Percentiles rank a stretch among this genome's conserved stretches.
Evolutionary conservation across 306 rosid species (phyloP).

Genomic region (Psophocarpus tetragonolobus): DNA sequence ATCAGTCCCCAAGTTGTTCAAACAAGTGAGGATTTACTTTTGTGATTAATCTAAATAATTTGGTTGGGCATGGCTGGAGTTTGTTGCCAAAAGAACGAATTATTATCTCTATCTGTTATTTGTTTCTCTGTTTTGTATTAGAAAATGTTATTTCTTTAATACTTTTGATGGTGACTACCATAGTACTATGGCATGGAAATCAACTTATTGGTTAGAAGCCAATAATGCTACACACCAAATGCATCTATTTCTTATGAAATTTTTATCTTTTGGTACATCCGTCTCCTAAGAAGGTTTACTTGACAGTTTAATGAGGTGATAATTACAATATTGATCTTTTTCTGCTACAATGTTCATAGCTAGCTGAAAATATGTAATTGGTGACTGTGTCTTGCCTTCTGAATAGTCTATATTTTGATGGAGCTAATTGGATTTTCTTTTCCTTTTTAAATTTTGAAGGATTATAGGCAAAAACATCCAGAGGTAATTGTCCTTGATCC

Average conservation of each 20-base stretch:
- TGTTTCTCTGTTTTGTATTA: neutral
- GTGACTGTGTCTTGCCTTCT: slow-evolving; percentile 24
- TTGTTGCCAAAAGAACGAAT: slow-evolving; percentile 28
- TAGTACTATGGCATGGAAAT: slow-evolving; percentile 9
- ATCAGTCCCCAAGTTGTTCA: slow-evolving; percentile 42
- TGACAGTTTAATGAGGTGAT: slow-evolving; percentile 19
- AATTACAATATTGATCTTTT: neutral
- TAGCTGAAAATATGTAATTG: slow-evolving; percentile 17
- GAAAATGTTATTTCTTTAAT: neutral
- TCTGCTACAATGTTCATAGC: slow-evolving; percentile 9
- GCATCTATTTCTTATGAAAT: neutral
- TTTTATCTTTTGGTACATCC: slow-evolving; percentile 5
- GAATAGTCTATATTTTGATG: slow-evolving; percentile 17
- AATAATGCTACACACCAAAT: slow-evolving; percentile 18
- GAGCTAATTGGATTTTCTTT: slow-evolving; percentile 18
- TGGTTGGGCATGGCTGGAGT: slow-evolving; percentile 40
- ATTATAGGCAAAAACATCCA: slow-evolving; percentile 49
- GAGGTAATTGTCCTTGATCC: slow-evolving; percentile 55
- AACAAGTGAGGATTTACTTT: slow-evolving; percentile 51
- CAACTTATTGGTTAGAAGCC: slow-evolving; percentile 11
- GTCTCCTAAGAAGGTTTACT: slow-evolving; percentile 16
- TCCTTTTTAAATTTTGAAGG: slow-evolving; percentile 38
- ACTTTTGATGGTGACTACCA: neutral
- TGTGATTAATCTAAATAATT: slow-evolving; percentile 36
- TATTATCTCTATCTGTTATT: neutral